A percentile compares a stretch with the other conserved stretches of the same genome.
phyloP scores from a whole-genome alignment of 352 stramenopile species.

The Pythium biforme region DNA sequence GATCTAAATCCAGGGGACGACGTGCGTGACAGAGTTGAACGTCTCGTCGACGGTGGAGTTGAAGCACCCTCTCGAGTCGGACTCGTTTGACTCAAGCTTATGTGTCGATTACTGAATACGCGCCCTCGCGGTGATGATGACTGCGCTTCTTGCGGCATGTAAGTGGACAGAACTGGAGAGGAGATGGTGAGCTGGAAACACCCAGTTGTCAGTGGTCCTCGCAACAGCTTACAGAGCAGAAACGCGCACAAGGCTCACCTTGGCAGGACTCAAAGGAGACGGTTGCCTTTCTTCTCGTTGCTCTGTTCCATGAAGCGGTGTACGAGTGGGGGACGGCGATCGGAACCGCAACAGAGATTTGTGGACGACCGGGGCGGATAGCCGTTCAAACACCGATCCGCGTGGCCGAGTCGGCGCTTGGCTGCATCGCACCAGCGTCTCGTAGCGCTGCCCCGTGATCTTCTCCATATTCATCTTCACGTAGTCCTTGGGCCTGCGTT shows the following conservation, averaged over 20 bases:
- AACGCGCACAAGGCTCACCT: too few relatives aligned
- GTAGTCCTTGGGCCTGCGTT: constrained; percentile 44
- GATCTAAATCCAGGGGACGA: constrained; percentile 17
- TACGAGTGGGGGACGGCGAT: constrained; percentile 13
- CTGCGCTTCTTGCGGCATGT: not conserved
- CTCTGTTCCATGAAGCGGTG: not conserved
- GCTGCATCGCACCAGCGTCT: not conserved
- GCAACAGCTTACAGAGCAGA: too few relatives aligned
- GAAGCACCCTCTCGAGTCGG: constrained; percentile 11
- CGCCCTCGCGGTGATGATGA: not conserved
- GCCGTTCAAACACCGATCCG: constrained; percentile 45
- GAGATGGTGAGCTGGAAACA: constrained; percentile 6
- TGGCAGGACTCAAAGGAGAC: not conserved
- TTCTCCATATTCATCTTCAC: constrained; percentile 58
- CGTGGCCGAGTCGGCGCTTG: not conserved
- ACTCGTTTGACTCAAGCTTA: not conserved
- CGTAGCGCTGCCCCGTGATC: constrained; percentile 36
- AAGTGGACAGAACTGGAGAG: not conserved
- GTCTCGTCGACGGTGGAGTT: not conserved
- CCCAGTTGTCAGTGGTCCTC: too few relatives aligned
- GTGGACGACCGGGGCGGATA: constrained; percentile 25
- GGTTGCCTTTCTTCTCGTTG: not conserved
- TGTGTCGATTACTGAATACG: not conserved
- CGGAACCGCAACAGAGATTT: constrained; percentile 20
- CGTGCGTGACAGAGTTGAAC: constrained; percentile 8